Conservation (phyloP, 768 basidiomycete species). For the Lentinula edodes region DNA sequence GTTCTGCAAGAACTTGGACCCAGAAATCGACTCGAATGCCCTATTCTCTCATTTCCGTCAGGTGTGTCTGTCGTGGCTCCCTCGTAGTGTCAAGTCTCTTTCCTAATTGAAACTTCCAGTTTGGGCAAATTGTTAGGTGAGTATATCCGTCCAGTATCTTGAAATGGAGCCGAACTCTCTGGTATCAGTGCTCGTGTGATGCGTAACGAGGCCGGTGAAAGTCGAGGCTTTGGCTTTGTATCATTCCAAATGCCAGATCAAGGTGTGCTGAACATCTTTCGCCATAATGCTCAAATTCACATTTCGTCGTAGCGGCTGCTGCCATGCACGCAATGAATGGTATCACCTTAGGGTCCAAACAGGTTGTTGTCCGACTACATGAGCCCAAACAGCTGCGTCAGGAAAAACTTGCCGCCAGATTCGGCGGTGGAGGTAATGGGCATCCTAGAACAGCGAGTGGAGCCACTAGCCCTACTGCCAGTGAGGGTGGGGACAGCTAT, state of each 20-base stretch:
- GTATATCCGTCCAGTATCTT: neutral
- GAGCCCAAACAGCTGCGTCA: constrained; percentile 90
- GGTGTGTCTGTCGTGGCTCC: constrained; percentile 36
- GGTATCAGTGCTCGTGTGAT: constrained; percentile 76
- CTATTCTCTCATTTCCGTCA: constrained; percentile 79
- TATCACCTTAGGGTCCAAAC: constrained; percentile 59
- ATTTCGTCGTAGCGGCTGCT: constrained; percentile 43
- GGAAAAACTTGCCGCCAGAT: constrained; percentile 83
- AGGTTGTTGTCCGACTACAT: constrained; percentile 81
- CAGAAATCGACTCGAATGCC: constrained; percentile 79
- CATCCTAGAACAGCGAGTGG: constrained; percentile 80
- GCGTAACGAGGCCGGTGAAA: constrained; percentile 77
- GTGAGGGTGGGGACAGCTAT: constrained; percentile 76
- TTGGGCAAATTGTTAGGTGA: constrained; percentile 86
- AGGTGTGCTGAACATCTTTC: constrained; percentile 36
- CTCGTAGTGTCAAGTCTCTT: constrained; percentile 12
- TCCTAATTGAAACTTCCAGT: constrained; percentile 35
- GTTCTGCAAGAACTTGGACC: constrained; percentile 87
- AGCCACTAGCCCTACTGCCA: constrained; percentile 78
- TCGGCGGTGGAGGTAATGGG: constrained; percentile 58
- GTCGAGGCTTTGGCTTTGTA: constrained; percentile 89
- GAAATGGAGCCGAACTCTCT: neutral
- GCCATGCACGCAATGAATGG: constrained; percentile 86
- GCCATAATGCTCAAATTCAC: neutral
- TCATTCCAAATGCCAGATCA: constrained; percentile 81